Conservation (phyloP, 2,329 filamentous ascomycete species). For the Chaetomiaceae sp. region DNA sequence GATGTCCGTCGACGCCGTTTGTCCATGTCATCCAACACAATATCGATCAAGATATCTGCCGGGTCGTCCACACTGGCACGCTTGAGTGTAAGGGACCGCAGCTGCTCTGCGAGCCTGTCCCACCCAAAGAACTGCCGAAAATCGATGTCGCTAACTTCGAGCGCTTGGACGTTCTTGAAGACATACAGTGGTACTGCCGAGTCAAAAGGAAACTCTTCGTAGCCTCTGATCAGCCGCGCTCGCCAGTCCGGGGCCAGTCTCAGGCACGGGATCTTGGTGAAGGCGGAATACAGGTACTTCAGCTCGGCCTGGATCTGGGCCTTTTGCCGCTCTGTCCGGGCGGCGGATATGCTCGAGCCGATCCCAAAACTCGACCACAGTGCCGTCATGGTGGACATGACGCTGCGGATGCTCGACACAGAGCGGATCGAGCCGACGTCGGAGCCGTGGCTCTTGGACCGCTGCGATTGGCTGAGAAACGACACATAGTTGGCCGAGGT, state of each 20-base stretch:
- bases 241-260: slow-evolving; percentile 89
- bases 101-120: slow-evolving; percentile 88
- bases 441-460: slow-evolving; percentile 71
- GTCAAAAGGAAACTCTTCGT: slow-evolving; percentile 97
- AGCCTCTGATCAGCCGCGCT: slow-evolving; percentile 82
- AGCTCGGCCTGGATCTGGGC: slow-evolving; percentile 78
- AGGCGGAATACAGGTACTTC: slow-evolving; percentile 95
- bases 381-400: slow-evolving; percentile 94
- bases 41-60: slow-evolving; percentile 82
- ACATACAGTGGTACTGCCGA: slow-evolving; percentile 93
- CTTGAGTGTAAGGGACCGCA: slow-evolving; percentile 84
- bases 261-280: slow-evolving; percentile 95
- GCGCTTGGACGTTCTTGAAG: slow-evolving; percentile 92
- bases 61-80: slow-evolving; percentile 85
- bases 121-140: slow-evolving; percentile 97
- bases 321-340: slow-evolving; percentile 86
- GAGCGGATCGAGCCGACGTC: slow-evolving; percentile 92
- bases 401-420: slow-evolving; percentile 92
- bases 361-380: slow-evolving; percentile 88
- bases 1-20: slow-evolving; percentile 82
- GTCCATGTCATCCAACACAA: slow-evolving; percentile 95
- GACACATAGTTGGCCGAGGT: slow-evolving; percentile 92
- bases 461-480: slow-evolving; percentile 80
- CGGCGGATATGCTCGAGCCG: slow-evolving; percentile 70
- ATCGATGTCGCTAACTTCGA: slow-evolving; percentile 94